Percentiles rank a stretch among this genome's conserved stretches.
phyloP scores from a whole-genome alignment of 164 flowering plant genomes.

The Dillenia turbinata region DNA sequence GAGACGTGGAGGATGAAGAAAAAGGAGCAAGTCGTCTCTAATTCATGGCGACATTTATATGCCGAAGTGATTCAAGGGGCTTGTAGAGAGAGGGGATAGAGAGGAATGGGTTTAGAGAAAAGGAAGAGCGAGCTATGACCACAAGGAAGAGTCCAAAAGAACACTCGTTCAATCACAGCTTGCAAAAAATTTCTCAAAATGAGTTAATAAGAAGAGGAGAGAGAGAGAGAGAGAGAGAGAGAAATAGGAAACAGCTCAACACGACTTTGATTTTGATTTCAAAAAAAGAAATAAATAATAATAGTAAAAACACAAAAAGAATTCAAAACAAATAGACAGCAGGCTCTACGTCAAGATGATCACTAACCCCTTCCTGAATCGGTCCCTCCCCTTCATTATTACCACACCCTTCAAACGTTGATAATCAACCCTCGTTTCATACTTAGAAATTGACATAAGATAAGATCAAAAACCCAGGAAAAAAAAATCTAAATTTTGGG shows the following conservation, averaged over 20 bases:
- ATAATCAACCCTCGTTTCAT: no score
- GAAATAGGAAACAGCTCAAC: slow-evolving; percentile 16
- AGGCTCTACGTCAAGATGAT: no score
- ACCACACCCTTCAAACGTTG: no score
- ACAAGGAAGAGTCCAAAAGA: slow-evolving; percentile 14
- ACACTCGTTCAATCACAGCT: slow-evolving; percentile 16
- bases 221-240: neutral
- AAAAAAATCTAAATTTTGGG: no score
- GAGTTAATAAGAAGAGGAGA: neutral
- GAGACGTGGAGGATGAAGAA: slow-evolving; percentile 1
- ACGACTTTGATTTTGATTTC: slow-evolving; percentile 13
- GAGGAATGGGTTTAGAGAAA: slow-evolving; percentile 4
- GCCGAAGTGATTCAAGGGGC: neutral
- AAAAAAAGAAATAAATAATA: neutral
- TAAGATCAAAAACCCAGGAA: no score
- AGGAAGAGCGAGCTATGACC: neutral
- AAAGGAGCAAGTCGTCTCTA: slow-evolving; percentile 1
- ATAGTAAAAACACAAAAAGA: neutral
- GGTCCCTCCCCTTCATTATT: no score
- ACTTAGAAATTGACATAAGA: no score
- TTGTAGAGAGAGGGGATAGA: neutral
- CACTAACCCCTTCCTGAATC: no score
- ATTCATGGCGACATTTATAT: neutral
- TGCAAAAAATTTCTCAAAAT: slow-evolving; percentile 1
- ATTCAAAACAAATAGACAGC: no score